Base-by-base conservation (phyloP, 2,329 filamentous ascomycete species). In the Aspergillus unguis region DNA sequence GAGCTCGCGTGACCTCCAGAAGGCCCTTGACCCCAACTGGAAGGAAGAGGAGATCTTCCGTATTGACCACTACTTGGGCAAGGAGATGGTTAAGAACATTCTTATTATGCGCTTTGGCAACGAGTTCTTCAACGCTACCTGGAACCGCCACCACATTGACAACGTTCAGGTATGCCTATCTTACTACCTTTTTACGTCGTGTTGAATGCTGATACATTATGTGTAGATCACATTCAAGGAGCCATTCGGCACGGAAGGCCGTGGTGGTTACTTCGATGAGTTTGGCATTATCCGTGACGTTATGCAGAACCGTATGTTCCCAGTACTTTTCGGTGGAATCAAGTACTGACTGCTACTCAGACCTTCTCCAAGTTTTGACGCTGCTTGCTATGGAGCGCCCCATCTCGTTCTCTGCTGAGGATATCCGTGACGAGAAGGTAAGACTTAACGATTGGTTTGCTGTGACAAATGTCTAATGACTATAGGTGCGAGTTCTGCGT, bases 41-140 rank as follows among this genome's bases (percentile, higher is more conserved):
- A 94, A 89, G 69, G 95, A 99, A 76, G 92, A 97, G 49, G 94
- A 99, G 78, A 86, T 99, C 62, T 99, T 95, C 85, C 91, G 94
- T 70, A 99, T 99, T 68, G 94, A 99, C 74, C 94, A 99, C 79
- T 99, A 99, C 75, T 85, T 99, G 44, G 95, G 95, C 67, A 99
- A 99, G 82, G 94, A 99, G 78, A 99, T 99, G 94, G 94, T 99
- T 67, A 99, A 99, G 85, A 99, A 99, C 78, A 95, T 99, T 63
- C 82, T 99, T 62, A 96, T 99, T 64, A 84, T 99, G 62, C 85
- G 95, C 71, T 99, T 99, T 71, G 95, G 94, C 65, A 99, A 99
- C 80, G 92, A 95, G 63, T 99, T 99, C 82, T 89, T 99, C 65
- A 92, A 92, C 61, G 92, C 94, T 40, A 99, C 92, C 54, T 99